Conservation (phyloP, 495 filamentous ascomycete genomes). For the Durotheca rogersii region DNA sequence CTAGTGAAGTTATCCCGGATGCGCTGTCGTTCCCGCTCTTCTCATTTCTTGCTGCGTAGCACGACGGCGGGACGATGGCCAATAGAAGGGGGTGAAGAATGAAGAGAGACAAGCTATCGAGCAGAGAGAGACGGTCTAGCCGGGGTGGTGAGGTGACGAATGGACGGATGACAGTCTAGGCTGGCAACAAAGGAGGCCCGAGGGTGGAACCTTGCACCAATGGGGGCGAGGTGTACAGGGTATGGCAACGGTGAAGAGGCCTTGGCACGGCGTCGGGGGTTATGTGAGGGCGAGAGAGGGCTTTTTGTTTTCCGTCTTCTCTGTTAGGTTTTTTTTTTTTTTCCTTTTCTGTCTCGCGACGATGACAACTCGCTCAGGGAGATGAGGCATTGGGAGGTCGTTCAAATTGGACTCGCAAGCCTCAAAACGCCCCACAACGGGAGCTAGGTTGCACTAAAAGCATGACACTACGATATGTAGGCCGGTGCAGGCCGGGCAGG, state of each 20-base stretch:
- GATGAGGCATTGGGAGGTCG: conserved; percentile 21
- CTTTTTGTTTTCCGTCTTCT: not conserved
- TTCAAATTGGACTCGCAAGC: conserved; percentile 34
- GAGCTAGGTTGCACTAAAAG: conserved; percentile 35
- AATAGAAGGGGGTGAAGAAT: conserved; percentile 6
- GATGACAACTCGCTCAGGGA: conserved; percentile 1
- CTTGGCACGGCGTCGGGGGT: conserved; percentile 6
- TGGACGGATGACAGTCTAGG: too few species aligned
- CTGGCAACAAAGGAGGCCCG: conserved; percentile 6
- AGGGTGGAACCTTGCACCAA: conserved; percentile 9
- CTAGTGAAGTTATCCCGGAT: conserved; percentile 18
- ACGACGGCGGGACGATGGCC: too few species aligned
- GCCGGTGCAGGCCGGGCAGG: conserved; percentile 9
- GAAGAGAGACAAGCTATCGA: conserved; percentile 2
- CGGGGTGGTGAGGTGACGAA: too few species aligned
- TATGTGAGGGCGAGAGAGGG: not conserved
- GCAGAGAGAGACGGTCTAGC: not conserved
- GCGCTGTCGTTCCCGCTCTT: too few species aligned
- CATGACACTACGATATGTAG: conserved; percentile 18
- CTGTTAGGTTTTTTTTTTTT: not conserved
- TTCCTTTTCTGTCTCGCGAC: conserved; percentile 11
- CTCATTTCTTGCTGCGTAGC: too few species aligned
- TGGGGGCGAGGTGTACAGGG: conserved; percentile 1
- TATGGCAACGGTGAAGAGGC: conserved; percentile 14
- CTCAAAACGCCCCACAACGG: conserved; percentile 40